Evolutionary conservation across 495 filamentous ascomycete species (phyloP), one percentile per base, ranked within the genome.

Genomic region (Xylaria palmicola): DNA sequence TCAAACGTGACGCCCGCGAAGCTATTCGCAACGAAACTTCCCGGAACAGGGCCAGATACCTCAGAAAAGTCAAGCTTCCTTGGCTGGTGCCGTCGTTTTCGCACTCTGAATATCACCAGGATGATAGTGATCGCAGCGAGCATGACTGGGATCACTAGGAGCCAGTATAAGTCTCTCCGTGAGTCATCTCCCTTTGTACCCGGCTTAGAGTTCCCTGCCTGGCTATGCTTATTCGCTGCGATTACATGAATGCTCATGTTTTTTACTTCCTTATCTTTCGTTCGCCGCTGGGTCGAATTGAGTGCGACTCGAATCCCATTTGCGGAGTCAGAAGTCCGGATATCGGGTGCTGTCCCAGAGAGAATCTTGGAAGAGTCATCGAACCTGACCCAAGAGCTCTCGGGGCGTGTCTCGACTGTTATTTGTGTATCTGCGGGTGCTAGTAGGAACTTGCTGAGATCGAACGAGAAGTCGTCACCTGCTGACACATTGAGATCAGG

Each of bases 371-470:
- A 84, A 9, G 66, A 69, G 10, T 80, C 50, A 64, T 90, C 83
- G 62, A 90, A 90, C 1, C 74, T 76, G 9, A 94, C 75, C 92
- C 91, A 96, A 13, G 83, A 70, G 7, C 78, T 71, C 1, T 85
- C 72, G 2, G 78, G 62, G 19, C 74, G 78, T n/a, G 83, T 63
- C 44, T 83, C 71, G 1, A 89, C 72, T 12, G 78, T 79, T 1
- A 93, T 66, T 20, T 80, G 73, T 0, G 83, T 81, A 59, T 84
- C 78, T 24, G 75, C 69, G 9, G 81, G 76, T 26, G 75, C 76
- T 12, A 84, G 66, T 19, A 90, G 64, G 22, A 82, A 82, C 29
- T 79, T 70, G 54, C 85, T 77, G 36, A 96, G 79, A 4, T 81
- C 76, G 48, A 90, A 88, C 15, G 68, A 76, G 60, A 97, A 92